Conservation (phyloP, 2,329 filamentous ascomycete species). For the Lasiodiplodia sp. region DNA sequence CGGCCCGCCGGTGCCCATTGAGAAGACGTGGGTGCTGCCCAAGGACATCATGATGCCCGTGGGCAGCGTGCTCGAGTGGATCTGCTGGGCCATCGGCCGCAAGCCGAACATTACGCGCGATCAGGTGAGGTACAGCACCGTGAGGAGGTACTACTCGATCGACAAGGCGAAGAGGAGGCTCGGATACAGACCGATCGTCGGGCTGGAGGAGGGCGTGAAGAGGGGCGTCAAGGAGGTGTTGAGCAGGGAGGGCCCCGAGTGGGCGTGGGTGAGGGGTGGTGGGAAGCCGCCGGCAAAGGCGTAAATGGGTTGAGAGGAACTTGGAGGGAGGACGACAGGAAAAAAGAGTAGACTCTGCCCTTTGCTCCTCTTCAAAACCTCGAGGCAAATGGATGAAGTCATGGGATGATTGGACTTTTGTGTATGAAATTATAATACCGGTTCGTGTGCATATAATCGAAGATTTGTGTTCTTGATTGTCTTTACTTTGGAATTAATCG, state of each 20-base stretch:
- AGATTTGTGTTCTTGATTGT: too few species aligned
- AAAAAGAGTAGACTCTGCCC: too few species aligned
- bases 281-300: constrained; percentile 16
- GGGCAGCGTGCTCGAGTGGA: constrained; percentile 53
- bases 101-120: constrained; percentile 56
- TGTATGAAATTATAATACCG: too few species aligned
- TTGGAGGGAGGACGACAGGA: not conserved
- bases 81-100: constrained; percentile 54
- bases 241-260: constrained; percentile 25
- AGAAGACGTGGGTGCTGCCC: constrained; percentile 52
- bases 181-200: constrained; percentile 72
- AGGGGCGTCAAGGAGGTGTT: constrained; percentile 54
- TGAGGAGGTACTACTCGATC: constrained; percentile 81
- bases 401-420: too few species aligned
- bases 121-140: constrained; percentile 70
- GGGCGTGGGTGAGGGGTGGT: constrained; percentile 28
- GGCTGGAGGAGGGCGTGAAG: constrained; percentile 67
- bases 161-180: constrained; percentile 74
- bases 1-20: constrained; percentile 46
- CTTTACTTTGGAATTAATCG: too few species aligned
- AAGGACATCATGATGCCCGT: constrained; percentile 51
- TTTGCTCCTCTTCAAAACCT: too few species aligned
- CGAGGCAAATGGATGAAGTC: too few species aligned
- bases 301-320: not conserved
- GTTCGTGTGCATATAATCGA: too few species aligned